Percentiles rank a stretch among this genome's conserved stretches.
Evolutionary conservation across 1,284 basidiomycete species (phyloP).

Genomic region (Flammula alnicola): DNA sequence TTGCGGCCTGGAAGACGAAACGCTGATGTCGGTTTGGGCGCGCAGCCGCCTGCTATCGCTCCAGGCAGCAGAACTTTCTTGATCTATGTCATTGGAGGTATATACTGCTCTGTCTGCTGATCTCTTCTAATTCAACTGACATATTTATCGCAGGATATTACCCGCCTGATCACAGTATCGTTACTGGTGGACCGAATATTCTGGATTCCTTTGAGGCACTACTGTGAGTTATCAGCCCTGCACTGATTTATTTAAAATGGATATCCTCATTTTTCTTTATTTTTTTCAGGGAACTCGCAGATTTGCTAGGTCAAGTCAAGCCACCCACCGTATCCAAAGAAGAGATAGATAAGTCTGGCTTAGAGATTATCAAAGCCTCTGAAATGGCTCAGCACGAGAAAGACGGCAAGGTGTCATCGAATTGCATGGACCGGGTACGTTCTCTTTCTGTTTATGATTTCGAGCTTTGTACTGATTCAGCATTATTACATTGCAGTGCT

Average conservation of each 20-base stretch:
- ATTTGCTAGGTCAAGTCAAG: slow-evolving; percentile 77
- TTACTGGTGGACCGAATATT: slow-evolving; percentile 71
- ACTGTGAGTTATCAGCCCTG: slow-evolving; percentile 63
- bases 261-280: slow-evolving; percentile 9
- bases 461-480: background rate
- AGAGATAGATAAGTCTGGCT: slow-evolving; percentile 81
- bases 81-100: slow-evolving; percentile 82
- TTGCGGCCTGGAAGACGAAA: slow-evolving; percentile 49
- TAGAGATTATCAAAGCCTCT: slow-evolving; percentile 68
- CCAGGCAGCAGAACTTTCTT: slow-evolving; percentile 73
- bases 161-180: slow-evolving; percentile 83
- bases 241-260: slow-evolving; percentile 14
- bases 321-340: slow-evolving; percentile 80
- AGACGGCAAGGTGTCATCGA: slow-evolving; percentile 69
- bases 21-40: slow-evolving; percentile 15
- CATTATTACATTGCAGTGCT: slow-evolving; percentile 48
- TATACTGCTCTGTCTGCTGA: slow-evolving; percentile 11
- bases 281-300: slow-evolving; percentile 67
- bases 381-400: slow-evolving; percentile 59
- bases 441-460: slow-evolving; percentile 3
- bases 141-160: slow-evolving; percentile 67
- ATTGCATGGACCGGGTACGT: slow-evolving; percentile 77
- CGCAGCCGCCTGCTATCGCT: slow-evolving; percentile 18
- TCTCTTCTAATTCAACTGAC: slow-evolving; percentile 1
- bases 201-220: slow-evolving; percentile 80